phyloP scores from a whole-genome alignment of 2,329 filamentous ascomycete genomes.

The Colletotrichum nymphaeae region DNA sequence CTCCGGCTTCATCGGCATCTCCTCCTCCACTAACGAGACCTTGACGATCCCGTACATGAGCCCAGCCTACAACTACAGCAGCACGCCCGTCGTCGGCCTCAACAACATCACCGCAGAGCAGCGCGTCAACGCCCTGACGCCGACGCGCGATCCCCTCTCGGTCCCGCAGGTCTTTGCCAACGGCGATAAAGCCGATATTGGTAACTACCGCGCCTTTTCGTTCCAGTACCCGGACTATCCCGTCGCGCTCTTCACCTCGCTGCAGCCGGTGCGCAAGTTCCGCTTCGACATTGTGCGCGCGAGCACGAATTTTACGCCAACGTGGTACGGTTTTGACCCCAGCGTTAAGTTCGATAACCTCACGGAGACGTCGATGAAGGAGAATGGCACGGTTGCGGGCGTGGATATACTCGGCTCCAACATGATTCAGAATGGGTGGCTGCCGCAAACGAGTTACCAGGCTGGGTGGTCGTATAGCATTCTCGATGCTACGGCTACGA shows the following conservation, averaged over 20 bases:
- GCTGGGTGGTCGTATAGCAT: constrained; percentile 16
- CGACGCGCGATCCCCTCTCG: constrained; percentile 1
- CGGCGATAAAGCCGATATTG: constrained; percentile 8
- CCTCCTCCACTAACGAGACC: constrained; percentile 43
- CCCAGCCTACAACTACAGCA: constrained; percentile 48
- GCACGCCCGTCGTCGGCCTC: constrained; percentile 45
- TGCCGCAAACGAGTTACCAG: constrained; percentile 15
- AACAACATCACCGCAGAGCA: background rate
- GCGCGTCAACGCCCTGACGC: background rate
- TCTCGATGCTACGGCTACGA: constrained; percentile 8
- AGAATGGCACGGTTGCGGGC: background rate
- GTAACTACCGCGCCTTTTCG: constrained; percentile 5
- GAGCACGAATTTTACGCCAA: constrained; percentile 20
- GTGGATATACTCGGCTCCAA: background rate
- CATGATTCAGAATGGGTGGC: constrained; percentile 5
- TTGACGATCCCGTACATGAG: constrained; percentile 56
- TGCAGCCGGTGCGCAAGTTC: constrained; percentile 8
- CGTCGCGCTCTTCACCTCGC: constrained; percentile 9
- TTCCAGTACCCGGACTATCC: constrained; percentile 19
- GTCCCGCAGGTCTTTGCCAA: constrained; percentile 22
- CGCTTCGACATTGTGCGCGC: constrained; percentile 22
- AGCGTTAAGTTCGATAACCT: constrained; percentile 2
- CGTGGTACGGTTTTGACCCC: constrained; percentile 19
- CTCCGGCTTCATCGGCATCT: constrained; percentile 54
- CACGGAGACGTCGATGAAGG: constrained; percentile 3